These are phyloP conservation scores for Phytophthora idaei DNA, from an alignment of 352 stramenopile genomes.

Conservation along the genomic window DNA sequence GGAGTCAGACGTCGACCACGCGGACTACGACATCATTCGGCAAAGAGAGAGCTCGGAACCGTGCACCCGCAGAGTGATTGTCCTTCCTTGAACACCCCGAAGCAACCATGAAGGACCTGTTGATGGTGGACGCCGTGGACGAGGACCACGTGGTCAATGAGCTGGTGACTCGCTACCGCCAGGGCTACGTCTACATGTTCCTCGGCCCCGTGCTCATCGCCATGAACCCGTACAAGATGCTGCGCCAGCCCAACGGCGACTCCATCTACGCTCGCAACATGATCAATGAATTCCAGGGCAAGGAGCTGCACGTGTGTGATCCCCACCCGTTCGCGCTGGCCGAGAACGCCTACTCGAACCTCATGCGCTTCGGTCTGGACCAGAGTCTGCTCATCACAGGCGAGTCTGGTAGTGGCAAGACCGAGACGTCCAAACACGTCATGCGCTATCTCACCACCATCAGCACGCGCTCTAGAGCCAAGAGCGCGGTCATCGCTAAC, in stretches of 20 bases:
- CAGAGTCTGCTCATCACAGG: conserved; percentile 89
- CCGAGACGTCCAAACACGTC: conserved; percentile 96
- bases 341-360: conserved; percentile 87
- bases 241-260: conserved; percentile 62
- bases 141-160: conserved; percentile 80
- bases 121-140: conserved; percentile 81
- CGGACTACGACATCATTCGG: conserved; percentile 33
- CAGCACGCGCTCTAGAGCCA: conserved; percentile 68
- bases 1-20: conserved; percentile 26
- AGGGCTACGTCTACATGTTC: conserved; percentile 91
- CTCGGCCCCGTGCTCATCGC: conserved; percentile 91
- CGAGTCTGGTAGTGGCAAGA: conserved; percentile 92
- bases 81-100: conserved; percentile 7
- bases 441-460: conserved; percentile 94
- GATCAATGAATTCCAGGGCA: conserved; percentile 80
- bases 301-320: conserved; percentile 81
- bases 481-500: conserved; percentile 74
- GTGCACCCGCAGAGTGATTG: conserved; percentile 26
- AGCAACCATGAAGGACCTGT: conserved; percentile 64
- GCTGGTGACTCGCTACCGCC: conserved; percentile 77
- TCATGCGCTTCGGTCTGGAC: conserved; percentile 88
- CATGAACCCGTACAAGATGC: conserved; percentile 91
- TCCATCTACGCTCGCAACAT: conserved; percentile 84
- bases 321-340: conserved; percentile 88
- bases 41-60: conserved; percentile 33